Conservation (phyloP, 805 yeast species). For the Pichia membranifaciens region DNA sequence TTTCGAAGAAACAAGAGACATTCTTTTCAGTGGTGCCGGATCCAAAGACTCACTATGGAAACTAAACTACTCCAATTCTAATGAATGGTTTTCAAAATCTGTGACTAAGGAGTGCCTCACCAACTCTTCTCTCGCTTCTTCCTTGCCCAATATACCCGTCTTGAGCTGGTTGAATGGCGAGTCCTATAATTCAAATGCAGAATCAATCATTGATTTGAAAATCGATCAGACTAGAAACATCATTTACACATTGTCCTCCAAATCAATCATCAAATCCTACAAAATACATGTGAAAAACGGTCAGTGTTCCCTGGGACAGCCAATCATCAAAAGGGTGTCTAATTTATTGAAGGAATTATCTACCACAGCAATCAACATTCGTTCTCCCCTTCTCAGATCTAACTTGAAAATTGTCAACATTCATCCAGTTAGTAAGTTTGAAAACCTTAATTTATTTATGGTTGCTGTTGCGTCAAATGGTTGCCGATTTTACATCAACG, state of each 20-base stretch:
- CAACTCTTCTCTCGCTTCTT: slow-evolving; percentile 49
- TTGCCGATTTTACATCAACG: slow-evolving; percentile 65
- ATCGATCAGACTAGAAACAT: slow-evolving; percentile 75
- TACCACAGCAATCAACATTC: slow-evolving; percentile 34
- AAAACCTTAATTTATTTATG: slow-evolving; percentile 63
- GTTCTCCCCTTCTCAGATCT: slow-evolving; percentile 45
- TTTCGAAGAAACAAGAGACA: slow-evolving; percentile 62
- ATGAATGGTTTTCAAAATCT: slow-evolving; percentile 80
- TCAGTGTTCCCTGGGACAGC: slow-evolving; percentile 27
- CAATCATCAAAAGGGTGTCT: slow-evolving; percentile 36
- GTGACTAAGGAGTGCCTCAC: slow-evolving; percentile 83
- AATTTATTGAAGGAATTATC: slow-evolving; percentile 45
- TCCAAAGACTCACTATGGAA: slow-evolving; percentile 85
- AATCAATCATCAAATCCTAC: slow-evolving; percentile 77
- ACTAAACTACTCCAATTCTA: slow-evolving; percentile 71
- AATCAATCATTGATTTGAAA: slow-evolving; percentile 55
- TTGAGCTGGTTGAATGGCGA: slow-evolving; percentile 23
- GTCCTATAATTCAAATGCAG: slow-evolving; percentile 28
- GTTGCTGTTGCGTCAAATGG: slow-evolving; percentile 81
- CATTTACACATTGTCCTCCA: slow-evolving; percentile 75
- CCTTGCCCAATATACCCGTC: slow-evolving; percentile 39
- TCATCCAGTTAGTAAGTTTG: slow-evolving; percentile 53
- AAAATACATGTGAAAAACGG: slow-evolving; percentile 42
- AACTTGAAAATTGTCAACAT: slow-evolving; percentile 57
- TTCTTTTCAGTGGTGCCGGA: slow-evolving; percentile 77